Evolutionary conservation across 192 early-diverging fungal species (phyloP), one percentile per base, ranked within the genome.

Genomic region (Entomortierella lignicola): DNA sequence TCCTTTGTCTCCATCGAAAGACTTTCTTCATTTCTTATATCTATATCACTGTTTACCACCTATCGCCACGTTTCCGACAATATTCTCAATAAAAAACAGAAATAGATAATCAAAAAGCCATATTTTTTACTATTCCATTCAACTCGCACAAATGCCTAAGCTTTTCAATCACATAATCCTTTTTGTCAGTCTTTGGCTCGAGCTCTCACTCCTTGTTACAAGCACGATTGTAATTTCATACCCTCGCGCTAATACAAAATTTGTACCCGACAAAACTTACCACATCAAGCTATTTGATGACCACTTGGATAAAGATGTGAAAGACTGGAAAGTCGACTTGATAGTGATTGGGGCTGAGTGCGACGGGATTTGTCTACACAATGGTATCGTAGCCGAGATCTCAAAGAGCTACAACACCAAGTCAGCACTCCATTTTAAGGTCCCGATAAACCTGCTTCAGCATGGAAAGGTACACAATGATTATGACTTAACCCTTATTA

Each of bases 241-340:
- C 13, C 71, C 71, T 4, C 32, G 41, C 8, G 55, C n/a, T 18
- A 20, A 30, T 43, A 43, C 71, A 3, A 31, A 25, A 11, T 73
- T 62, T 62, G 32, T 27, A 20, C 62, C 62, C n/a, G 71, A 63
- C 18, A 39, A 59, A 26, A 58, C 71, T 8, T 73, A 73, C 39
- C 26, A 51, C 25, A 73, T 73, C 31, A 20, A 39, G 13, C 23
- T 73, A 23, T 8, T 51, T 0, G 56, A 58, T 42, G 71, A 73
- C n/a, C 29, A 39, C 11, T 52, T 21, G 8, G 71, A 66, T 54
- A 8, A 17, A 8, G 32, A 31, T 4, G 50, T 73, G 5, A 27
- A 58, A 7, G 11, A 25, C 48, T 73, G 71, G 71, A 62, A 59
- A 15, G 71, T 73, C 20, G 63, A 60, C n/a, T 39, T 73, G 10